phyloP scores from a whole-genome alignment of 768 basidiomycete species.

The Leccinellum albellum region DNA sequence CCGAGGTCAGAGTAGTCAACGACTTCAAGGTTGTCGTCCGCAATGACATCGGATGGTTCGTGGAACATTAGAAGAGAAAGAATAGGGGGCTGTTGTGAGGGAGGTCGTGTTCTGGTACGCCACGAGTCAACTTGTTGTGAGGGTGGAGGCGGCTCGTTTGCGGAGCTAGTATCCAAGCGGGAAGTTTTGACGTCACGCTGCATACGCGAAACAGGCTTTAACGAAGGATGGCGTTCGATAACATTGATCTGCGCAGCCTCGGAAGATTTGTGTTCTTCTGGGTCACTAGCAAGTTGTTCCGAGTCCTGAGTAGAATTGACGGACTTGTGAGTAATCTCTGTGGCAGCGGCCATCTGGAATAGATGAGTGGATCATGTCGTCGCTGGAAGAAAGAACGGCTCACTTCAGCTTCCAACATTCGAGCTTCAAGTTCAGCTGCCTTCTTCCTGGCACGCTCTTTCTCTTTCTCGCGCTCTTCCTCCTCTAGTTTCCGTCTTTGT shows the following conservation, averaged over 20 bases:
- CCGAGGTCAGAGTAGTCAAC: conserved; percentile 78
- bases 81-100: conserved; percentile 28
- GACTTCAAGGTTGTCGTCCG: conserved; percentile 68
- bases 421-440: conserved; percentile 71
- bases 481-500: conserved; percentile 75
- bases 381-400: conserved; percentile 6
- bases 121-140: conserved; percentile 55
- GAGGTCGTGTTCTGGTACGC: conserved; percentile 47
- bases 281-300: conserved; percentile 2
- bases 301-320: conserved; percentile 27
- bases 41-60: conserved; percentile 37
- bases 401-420: conserved; percentile 41
- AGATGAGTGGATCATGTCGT: conserved; percentile 7
- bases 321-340: conserved; percentile 47
- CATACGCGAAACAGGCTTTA: conserved; percentile 27
- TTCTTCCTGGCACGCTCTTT: conserved; percentile 78
- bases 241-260: conserved; percentile 9
- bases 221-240: conserved; percentile 34
- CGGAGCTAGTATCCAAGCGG: not conserved
- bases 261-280: conserved; percentile 2
- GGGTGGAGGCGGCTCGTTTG: conserved; percentile 28
- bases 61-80: conserved; percentile 35
- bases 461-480: conserved; percentile 76
- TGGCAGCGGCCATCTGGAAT: conserved; percentile 35
- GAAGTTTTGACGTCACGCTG: conserved; percentile 12